Evolutionary conservation across 805 yeast genomes (phyloP).

Genomic region (Pichia scutulata): DNA sequence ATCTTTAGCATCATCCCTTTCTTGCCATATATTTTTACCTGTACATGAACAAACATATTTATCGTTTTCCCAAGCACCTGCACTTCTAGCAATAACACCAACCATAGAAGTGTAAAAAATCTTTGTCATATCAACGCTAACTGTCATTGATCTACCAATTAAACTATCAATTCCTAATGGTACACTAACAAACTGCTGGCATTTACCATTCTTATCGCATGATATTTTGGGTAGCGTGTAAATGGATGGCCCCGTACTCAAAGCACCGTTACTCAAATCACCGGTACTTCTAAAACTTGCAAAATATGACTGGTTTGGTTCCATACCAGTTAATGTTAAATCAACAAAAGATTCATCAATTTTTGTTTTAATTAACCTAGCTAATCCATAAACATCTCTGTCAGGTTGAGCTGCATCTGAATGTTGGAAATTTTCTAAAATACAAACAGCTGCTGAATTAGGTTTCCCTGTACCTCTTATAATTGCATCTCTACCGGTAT

Average conservation of each 20-base stretch:
- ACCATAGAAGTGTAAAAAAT: conserved; percentile 43
- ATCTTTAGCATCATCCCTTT: conserved; percentile 64
- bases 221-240: conserved; percentile 37
- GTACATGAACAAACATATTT: conserved; percentile 90
- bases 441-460: conserved; percentile 86
- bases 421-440: conserved; percentile 60
- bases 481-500: conserved; percentile 80
- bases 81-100: conserved; percentile 93
- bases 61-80: conserved; percentile 95
- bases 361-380: conserved; percentile 67
- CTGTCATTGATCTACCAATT: conserved; percentile 62
- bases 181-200: conserved; percentile 40
- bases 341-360: conserved; percentile 55
- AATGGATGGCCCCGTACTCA: conserved; percentile 51
- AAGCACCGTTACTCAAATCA: conserved; percentile 65
- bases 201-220: conserved; percentile 26
- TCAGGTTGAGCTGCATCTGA: conserved; percentile 22
- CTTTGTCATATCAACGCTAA: conserved; percentile 34
- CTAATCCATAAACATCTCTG: conserved; percentile 76
- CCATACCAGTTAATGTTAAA: conserved; percentile 65
- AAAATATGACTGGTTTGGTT: conserved; percentile 50
- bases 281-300: conserved; percentile 68
- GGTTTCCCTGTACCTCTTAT: conserved; percentile 86
- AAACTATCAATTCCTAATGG: conserved; percentile 47
- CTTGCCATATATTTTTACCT: conserved; percentile 96